These are phyloP conservation scores for Ambrosia hybrid DNA, from an alignment of 140 eudicot genomes.

Conservation along the genomic window DNA sequence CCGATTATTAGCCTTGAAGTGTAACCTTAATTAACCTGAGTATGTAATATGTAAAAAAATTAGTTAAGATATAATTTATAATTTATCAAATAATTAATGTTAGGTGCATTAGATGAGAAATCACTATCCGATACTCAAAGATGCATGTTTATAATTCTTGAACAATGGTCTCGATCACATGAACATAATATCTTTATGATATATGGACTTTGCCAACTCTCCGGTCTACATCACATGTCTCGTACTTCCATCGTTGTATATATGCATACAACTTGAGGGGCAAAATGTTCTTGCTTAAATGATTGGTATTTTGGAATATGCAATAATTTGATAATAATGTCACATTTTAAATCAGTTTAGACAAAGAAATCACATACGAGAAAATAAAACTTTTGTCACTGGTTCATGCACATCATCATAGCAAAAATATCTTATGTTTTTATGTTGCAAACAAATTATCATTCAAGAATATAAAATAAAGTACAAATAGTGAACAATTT, in stretches of 20 bases:
- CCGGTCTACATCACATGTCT: slow-evolving; percentile 19
- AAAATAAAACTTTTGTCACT: background rate
- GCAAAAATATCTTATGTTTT: background rate
- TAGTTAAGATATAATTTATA: background rate
- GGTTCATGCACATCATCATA: background rate
- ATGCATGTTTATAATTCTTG: slow-evolving; percentile 23
- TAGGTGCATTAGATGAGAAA: slow-evolving; percentile 15
- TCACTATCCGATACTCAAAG: slow-evolving; percentile 25
- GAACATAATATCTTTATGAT: slow-evolving; percentile 18
- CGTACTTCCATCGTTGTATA: slow-evolving; percentile 18
- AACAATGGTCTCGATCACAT: slow-evolving; percentile 11
- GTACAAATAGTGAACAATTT: too few species aligned
- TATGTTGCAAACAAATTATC: too few species aligned
- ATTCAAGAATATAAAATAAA: too few species aligned
- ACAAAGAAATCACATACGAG: background rate
- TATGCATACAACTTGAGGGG: slow-evolving; percentile 10
- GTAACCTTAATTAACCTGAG: background rate
- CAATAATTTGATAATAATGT: background rate
- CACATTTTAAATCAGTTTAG: background rate
- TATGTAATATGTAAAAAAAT: background rate
- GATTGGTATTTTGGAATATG: background rate
- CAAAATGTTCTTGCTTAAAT: background rate
- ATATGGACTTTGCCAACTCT: slow-evolving; percentile 27
- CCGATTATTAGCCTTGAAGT: too few species aligned
- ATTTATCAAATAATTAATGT: background rate